Base-by-base conservation (phyloP, 495 filamentous ascomycete genomes). In the Lichenothelia convexa region DNA sequence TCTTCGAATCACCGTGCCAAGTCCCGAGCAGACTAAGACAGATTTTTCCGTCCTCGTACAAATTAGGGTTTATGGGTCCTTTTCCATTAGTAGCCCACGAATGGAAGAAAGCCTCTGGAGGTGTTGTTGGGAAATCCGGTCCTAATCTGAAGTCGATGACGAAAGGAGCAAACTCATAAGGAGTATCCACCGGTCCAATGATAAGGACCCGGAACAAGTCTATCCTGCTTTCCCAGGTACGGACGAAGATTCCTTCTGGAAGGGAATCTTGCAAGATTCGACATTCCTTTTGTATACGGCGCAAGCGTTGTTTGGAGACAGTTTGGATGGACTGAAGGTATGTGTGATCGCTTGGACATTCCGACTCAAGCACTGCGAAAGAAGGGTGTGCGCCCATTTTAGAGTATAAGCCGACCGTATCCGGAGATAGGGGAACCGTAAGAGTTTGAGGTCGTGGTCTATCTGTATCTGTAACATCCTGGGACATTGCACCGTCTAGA, bases 41-140 rank as follows among this genome's bases (percentile, higher is more conserved):
- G 21, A 75, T 68, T 33, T 62, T 71, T 11, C 72, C 69, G 44
- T 75, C 61, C 43, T 74, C 68, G 43, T 73, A 74, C 3, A 77
- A 46, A 43, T 77, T 77, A 1, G 72, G 72, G 45, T 77, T 77
- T 23, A 75, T 57, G 11, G 57, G 53, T 2, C 67, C 70, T 5
- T 58, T 39, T 3, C 61, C 58, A 26, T 56, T 45, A 0, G 62
- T 36, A 7, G 49, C 64, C 70, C 70, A 75, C 18, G 61, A 65
- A 45, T 76, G 70, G 43, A 76, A 76, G 47, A 58, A 64, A 1
- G 59, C 57, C 3, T 47, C 33, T 1, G 71, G 71, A 4, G 71
- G 64, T 0, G 43, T 36, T 11, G 44, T 39, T 1, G 70, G 71
- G 44, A 70, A 76, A 4, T 45, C 37, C 1, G 47, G 24, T 4